phyloP scores from a whole-genome alignment of 176 grass and related monocot genomes.

The Stipa capillata region DNA sequence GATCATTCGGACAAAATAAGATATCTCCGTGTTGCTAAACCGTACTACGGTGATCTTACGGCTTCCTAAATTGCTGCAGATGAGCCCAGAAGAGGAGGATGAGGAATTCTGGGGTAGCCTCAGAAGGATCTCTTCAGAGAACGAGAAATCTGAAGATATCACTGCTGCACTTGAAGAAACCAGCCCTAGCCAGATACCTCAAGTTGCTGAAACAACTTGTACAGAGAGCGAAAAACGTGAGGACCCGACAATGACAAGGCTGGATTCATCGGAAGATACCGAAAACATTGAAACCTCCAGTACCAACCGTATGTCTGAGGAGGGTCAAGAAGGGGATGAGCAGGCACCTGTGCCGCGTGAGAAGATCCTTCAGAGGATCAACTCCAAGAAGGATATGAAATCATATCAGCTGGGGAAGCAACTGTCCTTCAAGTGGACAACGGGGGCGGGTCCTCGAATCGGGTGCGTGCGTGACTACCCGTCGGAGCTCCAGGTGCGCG shows the following conservation, averaged over 20 bases:
- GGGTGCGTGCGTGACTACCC: slow-evolving; percentile 81
- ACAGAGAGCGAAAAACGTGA: not conserved
- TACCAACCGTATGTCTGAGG: slow-evolving; percentile 17
- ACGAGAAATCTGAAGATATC: too few species aligned
- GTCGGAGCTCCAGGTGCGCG: slow-evolving; percentile 59
- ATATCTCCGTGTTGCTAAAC: not conserved
- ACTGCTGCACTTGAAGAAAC: not conserved
- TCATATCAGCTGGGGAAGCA: slow-evolving; percentile 74
- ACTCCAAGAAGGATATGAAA: slow-evolving; percentile 68
- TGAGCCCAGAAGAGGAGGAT: slow-evolving; percentile 56
- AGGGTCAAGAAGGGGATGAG: slow-evolving; percentile 23
- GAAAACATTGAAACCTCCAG: not conserved
- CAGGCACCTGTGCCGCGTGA: slow-evolving; percentile 32
- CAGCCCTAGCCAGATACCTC: not conserved
- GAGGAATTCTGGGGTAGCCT: slow-evolving; percentile 41
- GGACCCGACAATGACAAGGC: not conserved
- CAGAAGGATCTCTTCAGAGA: slow-evolving; percentile 24
- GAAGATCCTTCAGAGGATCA: slow-evolving; percentile 66
- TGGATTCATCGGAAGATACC: not conserved
- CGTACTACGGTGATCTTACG: not conserved
- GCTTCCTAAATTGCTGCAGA: slow-evolving; percentile 32
- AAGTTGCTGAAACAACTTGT: not conserved
- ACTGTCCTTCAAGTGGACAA: slow-evolving; percentile 60
- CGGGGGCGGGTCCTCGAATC: slow-evolving; percentile 61
- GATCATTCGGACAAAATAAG: not conserved